Conservation (phyloP, 371 early-diverging fungal genomes). For the Chytridium lagenaria region DNA sequence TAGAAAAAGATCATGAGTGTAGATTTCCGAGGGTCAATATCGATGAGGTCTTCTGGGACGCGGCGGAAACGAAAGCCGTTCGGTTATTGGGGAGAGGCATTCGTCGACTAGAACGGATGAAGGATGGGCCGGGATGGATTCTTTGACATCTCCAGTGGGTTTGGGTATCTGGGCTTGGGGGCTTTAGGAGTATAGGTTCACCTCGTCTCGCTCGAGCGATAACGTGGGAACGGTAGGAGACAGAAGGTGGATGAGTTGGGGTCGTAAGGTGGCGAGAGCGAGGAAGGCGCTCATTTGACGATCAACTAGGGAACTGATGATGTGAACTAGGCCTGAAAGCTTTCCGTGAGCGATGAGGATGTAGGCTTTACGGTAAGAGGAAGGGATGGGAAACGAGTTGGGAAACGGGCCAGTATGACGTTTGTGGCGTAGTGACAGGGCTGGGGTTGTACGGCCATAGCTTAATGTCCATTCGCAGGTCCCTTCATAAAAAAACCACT, state of each 20-base stretch:
- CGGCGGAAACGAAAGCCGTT: not conserved
- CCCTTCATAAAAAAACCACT: not conserved
- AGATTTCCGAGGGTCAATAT: slow-evolving; percentile 1
- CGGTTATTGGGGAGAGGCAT: not conserved
- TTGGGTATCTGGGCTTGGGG: too few species aligned
- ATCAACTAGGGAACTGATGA: not conserved
- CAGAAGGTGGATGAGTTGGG: not conserved
- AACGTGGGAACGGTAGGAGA: not conserved
- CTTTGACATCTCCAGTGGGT: too few species aligned
- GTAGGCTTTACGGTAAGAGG: not conserved
- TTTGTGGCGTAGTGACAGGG: not conserved
- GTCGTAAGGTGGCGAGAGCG: slow-evolving; percentile 3
- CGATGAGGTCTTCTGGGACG: not conserved
- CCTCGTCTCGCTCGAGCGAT: slow-evolving; percentile 7
- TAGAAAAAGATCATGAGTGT: not conserved
- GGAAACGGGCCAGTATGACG: not conserved
- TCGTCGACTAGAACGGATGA: not conserved
- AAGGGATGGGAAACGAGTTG: not conserved
- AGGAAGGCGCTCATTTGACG: not conserved
- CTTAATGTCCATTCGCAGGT: not conserved
- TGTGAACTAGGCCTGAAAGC: not conserved
- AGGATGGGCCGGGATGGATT: not conserved
- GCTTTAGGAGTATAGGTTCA: not conserved
- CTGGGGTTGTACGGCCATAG: not conserved
- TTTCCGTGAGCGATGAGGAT: not conserved